Evolutionary conservation across 2,329 filamentous ascomycete species (phyloP).

Genomic region (Colletotrichum sp.): DNA sequence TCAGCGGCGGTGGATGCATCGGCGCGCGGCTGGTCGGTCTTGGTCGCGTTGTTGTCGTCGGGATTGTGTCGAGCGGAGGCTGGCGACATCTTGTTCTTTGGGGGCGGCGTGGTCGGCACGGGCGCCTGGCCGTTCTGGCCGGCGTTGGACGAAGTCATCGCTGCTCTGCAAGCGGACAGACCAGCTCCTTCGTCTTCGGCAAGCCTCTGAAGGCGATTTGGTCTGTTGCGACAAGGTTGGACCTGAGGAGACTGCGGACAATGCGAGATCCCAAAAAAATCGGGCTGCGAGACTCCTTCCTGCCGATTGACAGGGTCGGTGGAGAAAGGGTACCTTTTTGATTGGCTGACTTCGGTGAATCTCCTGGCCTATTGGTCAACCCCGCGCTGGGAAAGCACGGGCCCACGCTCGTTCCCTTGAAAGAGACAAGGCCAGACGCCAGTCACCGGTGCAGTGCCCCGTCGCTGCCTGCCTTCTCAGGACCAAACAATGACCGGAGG

Average conservation of each 20-base stretch:
- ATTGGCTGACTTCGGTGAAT: conserved; percentile 16
- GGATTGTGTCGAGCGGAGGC: background rate
- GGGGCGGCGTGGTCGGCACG: conserved; percentile 25
- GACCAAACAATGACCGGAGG: background rate
- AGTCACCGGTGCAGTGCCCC: background rate
- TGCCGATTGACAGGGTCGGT: conserved; percentile 20
- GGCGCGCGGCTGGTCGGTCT: conserved; percentile 22
- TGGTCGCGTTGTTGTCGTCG: conserved; percentile 17
- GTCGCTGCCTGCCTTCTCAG: background rate
- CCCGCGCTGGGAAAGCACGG: conserved; percentile 19
- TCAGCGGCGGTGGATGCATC: background rate
- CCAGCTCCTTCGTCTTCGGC: conserved; percentile 57
- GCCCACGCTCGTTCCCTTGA: background rate
- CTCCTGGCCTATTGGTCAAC: conserved; percentile 10
- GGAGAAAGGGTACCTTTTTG: background rate
- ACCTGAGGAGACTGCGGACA: conserved; percentile 12
- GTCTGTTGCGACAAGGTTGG: conserved; percentile 20
- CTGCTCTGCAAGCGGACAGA: conserved; percentile 52
- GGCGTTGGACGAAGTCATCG: conserved; percentile 66
- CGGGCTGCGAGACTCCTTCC: conserved; percentile 15
- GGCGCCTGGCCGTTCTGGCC: conserved; percentile 36
- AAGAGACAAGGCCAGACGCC: background rate
- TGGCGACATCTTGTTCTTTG: conserved; percentile 11
- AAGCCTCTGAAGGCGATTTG: conserved; percentile 20
- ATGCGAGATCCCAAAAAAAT: conserved; percentile 24